Percentiles rank a stretch among this genome's conserved stretches.
phyloP scores from a whole-genome alignment of 352 stramenopile genomes.

The Phytophthora sojae region DNA sequence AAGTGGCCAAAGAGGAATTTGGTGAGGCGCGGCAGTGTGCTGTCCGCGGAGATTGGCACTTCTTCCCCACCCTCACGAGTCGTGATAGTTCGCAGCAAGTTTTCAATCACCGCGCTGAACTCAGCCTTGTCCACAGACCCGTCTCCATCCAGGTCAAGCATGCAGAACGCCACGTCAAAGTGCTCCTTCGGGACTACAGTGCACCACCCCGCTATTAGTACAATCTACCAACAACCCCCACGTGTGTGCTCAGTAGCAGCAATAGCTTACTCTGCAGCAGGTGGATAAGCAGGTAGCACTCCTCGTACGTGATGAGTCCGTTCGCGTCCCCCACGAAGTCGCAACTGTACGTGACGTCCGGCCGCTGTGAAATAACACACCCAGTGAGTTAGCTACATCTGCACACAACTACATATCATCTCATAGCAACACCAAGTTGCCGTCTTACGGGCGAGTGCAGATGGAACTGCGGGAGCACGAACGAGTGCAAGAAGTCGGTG shows the following conservation, averaged over 20 bases:
- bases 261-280: slow-evolving; percentile 68
- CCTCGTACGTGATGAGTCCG: slow-evolving; percentile 81
- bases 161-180: slow-evolving; percentile 83
- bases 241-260: background rate
- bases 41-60: slow-evolving; percentile 46
- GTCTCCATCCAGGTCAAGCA: slow-evolving; percentile 83
- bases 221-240: too few species aligned
- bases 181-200: slow-evolving; percentile 71
- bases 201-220: background rate
- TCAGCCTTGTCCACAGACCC: slow-evolving; percentile 77
- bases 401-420: too few species aligned
- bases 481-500: slow-evolving; percentile 82
- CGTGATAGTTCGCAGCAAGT: slow-evolving; percentile 58
- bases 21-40: slow-evolving; percentile 60
- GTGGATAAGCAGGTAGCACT: slow-evolving; percentile 83
- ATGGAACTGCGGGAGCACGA: slow-evolving; percentile 78
- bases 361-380: slow-evolving; percentile 37
- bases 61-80: slow-evolving; percentile 29
- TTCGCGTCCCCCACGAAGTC: slow-evolving; percentile 79
- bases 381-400: slow-evolving; percentile 1
- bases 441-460: slow-evolving; percentile 54
- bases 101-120: slow-evolving; percentile 79
- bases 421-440: background rate
- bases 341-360: slow-evolving; percentile 67
- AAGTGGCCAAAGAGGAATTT: slow-evolving; percentile 73